phyloP scores from a whole-genome alignment of 2,329 filamentous ascomycete genomes.

The Aspergillus novofumigatus region DNA sequence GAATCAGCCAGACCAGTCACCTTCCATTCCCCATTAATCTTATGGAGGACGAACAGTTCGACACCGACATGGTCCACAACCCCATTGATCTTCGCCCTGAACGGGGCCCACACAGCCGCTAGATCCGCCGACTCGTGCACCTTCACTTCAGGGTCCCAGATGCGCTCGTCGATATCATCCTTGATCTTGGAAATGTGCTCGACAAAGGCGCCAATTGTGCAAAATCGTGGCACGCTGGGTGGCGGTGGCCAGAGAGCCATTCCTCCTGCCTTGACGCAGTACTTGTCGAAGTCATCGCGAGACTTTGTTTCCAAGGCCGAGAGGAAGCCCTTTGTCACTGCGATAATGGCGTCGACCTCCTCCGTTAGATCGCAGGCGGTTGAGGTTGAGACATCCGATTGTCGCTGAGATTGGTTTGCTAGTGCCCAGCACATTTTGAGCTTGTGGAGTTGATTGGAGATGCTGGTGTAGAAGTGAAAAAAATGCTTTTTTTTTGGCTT shows the following conservation, averaged over 20 bases:
- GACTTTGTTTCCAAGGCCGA: slow-evolving; percentile 28
- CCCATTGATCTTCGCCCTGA: slow-evolving; percentile 32
- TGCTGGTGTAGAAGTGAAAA: background rate
- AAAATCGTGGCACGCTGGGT: slow-evolving; percentile 28
- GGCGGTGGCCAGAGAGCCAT: slow-evolving; percentile 33
- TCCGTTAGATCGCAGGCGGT: background rate
- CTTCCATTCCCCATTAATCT: slow-evolving; percentile 31
- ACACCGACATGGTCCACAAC: slow-evolving; percentile 35
- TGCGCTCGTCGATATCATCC: slow-evolving; percentile 32
- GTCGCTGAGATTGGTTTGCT: background rate
- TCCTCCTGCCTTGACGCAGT: slow-evolving; percentile 31
- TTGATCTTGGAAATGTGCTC: slow-evolving; percentile 26
- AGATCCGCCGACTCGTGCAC: slow-evolving; percentile 26
- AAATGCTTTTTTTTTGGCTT: background rate
- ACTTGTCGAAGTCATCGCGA: slow-evolving; percentile 29
- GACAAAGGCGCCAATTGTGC: slow-evolving; percentile 33
- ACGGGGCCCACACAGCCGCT: slow-evolving; percentile 33
- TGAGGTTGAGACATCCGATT: background rate
- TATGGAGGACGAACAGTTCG: slow-evolving; percentile 32
- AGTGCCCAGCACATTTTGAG: slow-evolving; percentile 16
- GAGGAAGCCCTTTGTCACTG: slow-evolving; percentile 27
- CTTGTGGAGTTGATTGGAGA: background rate
- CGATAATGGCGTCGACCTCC: slow-evolving; percentile 23
- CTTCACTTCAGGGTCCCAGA: slow-evolving; percentile 33
- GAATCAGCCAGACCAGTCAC: slow-evolving; percentile 34